A percentile compares a stretch with the other conserved stretches of the same genome.
These are phyloP conservation scores for Sanghuangporus baumii DNA, from an alignment of 1,284 basidiomycete genomes.

Conservation along the genomic window DNA sequence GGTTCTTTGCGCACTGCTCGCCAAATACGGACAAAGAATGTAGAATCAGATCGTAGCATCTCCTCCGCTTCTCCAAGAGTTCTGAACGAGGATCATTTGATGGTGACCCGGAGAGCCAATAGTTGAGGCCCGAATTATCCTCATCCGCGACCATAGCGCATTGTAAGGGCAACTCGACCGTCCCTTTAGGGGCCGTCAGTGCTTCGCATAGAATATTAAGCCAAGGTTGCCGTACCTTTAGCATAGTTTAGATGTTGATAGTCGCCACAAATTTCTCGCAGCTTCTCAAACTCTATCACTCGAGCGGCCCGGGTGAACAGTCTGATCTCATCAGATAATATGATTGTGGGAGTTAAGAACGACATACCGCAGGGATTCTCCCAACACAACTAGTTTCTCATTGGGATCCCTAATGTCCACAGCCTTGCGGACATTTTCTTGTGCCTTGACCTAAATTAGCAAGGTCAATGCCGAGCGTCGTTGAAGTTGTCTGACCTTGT, in stretches of 20 bases:
- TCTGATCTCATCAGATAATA: constrained; percentile 33
- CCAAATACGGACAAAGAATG: constrained; percentile 82
- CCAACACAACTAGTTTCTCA: constrained; percentile 72
- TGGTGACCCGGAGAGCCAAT: constrained; percentile 66
- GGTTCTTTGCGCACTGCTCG: constrained; percentile 40
- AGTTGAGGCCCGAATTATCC: constrained; percentile 72
- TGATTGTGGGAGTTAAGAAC: neutral
- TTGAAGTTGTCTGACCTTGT: constrained; percentile 62
- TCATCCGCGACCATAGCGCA: constrained; percentile 82
- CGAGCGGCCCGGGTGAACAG: constrained; percentile 85
- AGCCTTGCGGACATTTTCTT: constrained; percentile 89
- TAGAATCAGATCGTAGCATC: constrained; percentile 81
- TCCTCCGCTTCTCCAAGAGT: constrained; percentile 55
- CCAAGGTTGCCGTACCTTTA: constrained; percentile 46
- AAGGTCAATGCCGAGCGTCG: neutral
- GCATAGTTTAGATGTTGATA: constrained; percentile 82
- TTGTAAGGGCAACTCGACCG: constrained; percentile 80
- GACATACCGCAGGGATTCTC: constrained; percentile 72
- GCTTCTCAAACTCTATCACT: constrained; percentile 79
- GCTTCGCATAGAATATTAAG: neutral
- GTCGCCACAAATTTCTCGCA: constrained; percentile 81
- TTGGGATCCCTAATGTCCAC: constrained; percentile 70
- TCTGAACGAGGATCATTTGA: constrained; percentile 56
- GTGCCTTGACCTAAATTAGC: constrained; percentile 53
- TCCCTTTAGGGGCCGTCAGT: constrained; percentile 43